A percentile compares a stretch with the other conserved stretches of the same genome.
Conservation (phyloP, 768 basidiomycete species). For the Termitomyces sp. region DNA sequence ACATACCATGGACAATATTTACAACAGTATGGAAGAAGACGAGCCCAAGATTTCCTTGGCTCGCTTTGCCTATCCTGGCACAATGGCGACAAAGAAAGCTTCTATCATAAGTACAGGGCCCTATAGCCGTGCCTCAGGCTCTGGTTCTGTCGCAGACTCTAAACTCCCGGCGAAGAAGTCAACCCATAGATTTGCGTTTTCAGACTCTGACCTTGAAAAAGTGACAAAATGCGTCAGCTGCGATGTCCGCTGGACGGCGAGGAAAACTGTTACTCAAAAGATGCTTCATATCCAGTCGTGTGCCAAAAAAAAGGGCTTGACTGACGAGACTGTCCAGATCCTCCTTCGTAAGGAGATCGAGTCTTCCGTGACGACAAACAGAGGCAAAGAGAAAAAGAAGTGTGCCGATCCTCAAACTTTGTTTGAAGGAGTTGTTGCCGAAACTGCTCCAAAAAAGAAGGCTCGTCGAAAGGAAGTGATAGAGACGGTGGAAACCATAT, state of each 20-base stretch:
- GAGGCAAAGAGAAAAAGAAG: constrained; percentile 20
- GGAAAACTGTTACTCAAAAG: constrained; percentile 62
- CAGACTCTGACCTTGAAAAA: constrained; percentile 40
- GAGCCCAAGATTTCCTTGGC: constrained; percentile 24
- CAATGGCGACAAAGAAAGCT: constrained; percentile 7
- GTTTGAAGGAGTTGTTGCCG: constrained; percentile 48
- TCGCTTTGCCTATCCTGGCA: constrained; percentile 34
- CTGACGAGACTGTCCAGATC: constrained; percentile 47
- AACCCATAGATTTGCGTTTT: constrained; percentile 26
- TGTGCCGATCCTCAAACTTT: constrained; percentile 31
- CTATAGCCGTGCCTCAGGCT: constrained; percentile 9
- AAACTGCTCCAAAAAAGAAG: constrained; percentile 43
- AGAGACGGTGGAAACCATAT: constrained; percentile 41
- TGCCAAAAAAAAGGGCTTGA: constrained; percentile 53
- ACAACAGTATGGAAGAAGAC: constrained; percentile 23
- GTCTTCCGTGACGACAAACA: constrained; percentile 9
- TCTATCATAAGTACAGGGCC: background rate
- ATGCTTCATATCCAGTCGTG: constrained; percentile 63
- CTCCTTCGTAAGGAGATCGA: constrained; percentile 48
- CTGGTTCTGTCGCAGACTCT: constrained; percentile 7
- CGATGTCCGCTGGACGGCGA: constrained; percentile 60
- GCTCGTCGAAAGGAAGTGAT: constrained; percentile 29
- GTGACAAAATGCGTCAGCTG: constrained; percentile 62
- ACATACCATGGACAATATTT: background rate
- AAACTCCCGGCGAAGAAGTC: constrained; percentile 12